Base-by-base conservation (phyloP, 2,329 filamentous ascomycete species). In the Fusarium sp. region DNA sequence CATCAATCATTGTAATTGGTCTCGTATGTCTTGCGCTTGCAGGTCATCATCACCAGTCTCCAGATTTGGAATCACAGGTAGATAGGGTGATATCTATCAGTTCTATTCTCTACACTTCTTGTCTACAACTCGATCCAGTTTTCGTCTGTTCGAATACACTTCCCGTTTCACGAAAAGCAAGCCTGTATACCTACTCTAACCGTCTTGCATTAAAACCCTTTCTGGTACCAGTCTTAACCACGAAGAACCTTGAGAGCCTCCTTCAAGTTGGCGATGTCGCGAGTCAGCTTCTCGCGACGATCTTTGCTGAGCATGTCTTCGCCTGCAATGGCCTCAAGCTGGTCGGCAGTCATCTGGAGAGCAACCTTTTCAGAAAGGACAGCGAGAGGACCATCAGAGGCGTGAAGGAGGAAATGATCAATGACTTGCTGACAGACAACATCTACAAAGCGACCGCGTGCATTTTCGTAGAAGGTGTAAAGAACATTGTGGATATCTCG, bases 361-460 rank as follows among this genome's bases (percentile, higher is more conserved):
- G n/a, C n/a, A n/a, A n/a, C n/a, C n/a, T n/a, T n/a, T n/a, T n/a
- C n/a, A n/a, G n/a, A n/a, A n/a, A n/a, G n/a, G n/a, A n/a, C n/a
- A n/a, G n/a, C n/a, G n/a, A n/a, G n/a, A n/a, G 89, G 89, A 8
- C 86, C 86, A 0, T 81, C 68, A 0, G 82, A 73, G 0, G 85
- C 84, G 2, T 78, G 79, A 0, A 91, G 77, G 0, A 92, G 81
- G 63, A 83, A 82, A 72, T 89, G 79, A 45, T 87, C 84, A 3
- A 87, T 80, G 0, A 84, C 87, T 67, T 92, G 90, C 65, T 85
- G 84, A 72, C 83, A 89, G 3, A 93, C 77, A 5, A 82, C 85
- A 70, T 93, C 90, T 3, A 91, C 84, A 61, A 93, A 91, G 0
- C 89, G 85, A 72, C 87, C 87, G 15, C 81, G 82, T 0, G 89